A percentile compares a stretch with the other conserved stretches of the same genome.
Evolutionary conservation across 225 moss, liverwort and hornwort species (phyloP).

Genomic region (Antitrichia curtipendula): DNA sequence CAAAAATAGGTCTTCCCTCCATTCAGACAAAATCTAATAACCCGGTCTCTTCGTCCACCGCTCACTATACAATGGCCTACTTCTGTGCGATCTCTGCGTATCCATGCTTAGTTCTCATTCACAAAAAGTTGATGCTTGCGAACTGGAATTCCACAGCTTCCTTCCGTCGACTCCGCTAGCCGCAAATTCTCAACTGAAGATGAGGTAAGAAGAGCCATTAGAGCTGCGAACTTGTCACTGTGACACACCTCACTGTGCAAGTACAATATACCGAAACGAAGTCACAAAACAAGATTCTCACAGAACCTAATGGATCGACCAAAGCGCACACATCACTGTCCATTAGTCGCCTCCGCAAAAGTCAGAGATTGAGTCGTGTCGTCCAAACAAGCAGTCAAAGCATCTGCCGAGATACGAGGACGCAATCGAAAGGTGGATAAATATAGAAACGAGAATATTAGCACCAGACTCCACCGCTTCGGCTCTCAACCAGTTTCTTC

Average conservation of each 20-base stretch:
- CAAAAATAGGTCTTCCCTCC: not conserved
- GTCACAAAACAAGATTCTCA: not conserved
- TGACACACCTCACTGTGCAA: not conserved
- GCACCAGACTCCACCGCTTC: not conserved
- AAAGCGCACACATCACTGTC: not conserved
- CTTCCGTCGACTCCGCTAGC: not conserved
- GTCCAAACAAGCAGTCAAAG: not conserved
- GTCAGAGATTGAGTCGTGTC: not conserved
- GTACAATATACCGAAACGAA: not conserved
- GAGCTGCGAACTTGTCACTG: not conserved
- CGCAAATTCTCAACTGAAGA: not conserved
- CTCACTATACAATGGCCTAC: not conserved
- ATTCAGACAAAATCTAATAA: not conserved
- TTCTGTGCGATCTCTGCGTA: not conserved
- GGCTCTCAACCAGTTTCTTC: not conserved
- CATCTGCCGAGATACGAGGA: not conserved
- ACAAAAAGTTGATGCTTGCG: not conserved
- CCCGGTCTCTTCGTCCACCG: not conserved
- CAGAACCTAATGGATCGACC: not conserved
- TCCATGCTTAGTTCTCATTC: not conserved
- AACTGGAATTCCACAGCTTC: slow-evolving; percentile 1
- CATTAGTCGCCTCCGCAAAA: not conserved
- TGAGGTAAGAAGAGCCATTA: not conserved
- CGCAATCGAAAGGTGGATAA: not conserved
- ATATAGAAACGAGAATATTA: not conserved